These are phyloP conservation scores for Xylariaceae sp. DNA, from an alignment of 2,329 filamentous ascomycete species.

Conservation along the genomic window DNA sequence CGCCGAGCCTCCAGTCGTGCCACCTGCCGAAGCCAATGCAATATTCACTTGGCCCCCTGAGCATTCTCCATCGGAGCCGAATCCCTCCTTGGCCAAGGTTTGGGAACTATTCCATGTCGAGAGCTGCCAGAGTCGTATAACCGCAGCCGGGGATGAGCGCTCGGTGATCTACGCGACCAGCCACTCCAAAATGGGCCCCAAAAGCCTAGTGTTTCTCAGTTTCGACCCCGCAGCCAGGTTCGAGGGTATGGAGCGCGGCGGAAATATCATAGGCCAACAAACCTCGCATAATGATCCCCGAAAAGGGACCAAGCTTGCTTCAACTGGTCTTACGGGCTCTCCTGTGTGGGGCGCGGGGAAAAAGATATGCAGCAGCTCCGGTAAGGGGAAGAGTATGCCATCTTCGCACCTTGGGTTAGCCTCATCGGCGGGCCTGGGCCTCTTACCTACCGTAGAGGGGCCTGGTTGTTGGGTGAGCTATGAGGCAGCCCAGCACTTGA, in stretches of 20 bases:
- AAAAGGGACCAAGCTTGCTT: background rate
- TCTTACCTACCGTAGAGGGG: background rate
- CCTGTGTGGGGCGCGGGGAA: constrained; percentile 3
- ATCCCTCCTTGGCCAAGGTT: constrained; percentile 17
- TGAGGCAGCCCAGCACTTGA: constrained; percentile 13
- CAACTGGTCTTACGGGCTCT: background rate
- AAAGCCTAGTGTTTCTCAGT: constrained; percentile 26
- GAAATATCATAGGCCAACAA: constrained; percentile 19
- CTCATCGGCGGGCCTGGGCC: background rate
- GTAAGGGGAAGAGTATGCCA: background rate
- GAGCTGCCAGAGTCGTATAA: constrained; percentile 17
- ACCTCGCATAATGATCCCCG: constrained; percentile 4
- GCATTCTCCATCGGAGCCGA: constrained; percentile 3
- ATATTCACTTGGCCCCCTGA: constrained; percentile 28
- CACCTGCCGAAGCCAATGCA: constrained; percentile 21
- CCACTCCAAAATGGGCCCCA: constrained; percentile 16
- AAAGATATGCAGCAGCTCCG: background rate
- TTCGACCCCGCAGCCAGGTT: constrained; percentile 29
- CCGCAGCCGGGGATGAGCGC: constrained; percentile 25
- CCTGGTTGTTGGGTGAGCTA: constrained; percentile 7
- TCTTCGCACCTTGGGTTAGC: background rate
- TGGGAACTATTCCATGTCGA: constrained; percentile 24
- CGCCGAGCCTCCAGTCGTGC: background rate
- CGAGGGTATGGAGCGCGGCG: constrained; percentile 20
- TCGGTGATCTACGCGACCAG: constrained; percentile 28